Base-by-base conservation (phyloP, 2,329 filamentous ascomycete species). In the Talaromyces sp. region DNA sequence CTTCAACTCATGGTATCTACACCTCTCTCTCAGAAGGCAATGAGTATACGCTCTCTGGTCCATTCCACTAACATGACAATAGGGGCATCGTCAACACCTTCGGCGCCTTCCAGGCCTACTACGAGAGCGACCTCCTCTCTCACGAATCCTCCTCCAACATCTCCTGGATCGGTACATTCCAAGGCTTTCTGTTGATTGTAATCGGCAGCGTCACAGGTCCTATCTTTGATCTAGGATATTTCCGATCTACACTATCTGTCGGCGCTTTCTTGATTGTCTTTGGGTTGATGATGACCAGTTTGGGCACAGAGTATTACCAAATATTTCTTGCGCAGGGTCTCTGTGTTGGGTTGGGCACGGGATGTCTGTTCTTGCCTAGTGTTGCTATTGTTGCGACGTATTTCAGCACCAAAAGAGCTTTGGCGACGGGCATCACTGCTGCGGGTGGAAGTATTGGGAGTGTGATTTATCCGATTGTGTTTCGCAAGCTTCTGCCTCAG, bases 371-470 rank as follows among this genome's bases (percentile, higher is more conserved):
- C 75, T 84, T 87, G 58, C 86, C 89, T 0, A 81, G 84, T 52
- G 81, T 91, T 35, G 85, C 89, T 1, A 84, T 89, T 3, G 78
- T 91, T 1, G 85, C 88, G 4, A 88, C 88, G 9, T 91, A 91
- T 71, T 90, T 90, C 71, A 79, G 79, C 54, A 80, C 79, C 50
- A 83, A 80, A 67, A 80, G 85, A 64, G 82, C 82, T 0, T 75
- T 90, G 27, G 87, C 86, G 2, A 83, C 89, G 43, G 86, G 87
- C 1, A 71, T 89, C 4, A 84, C 85, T 1, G 86, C 87, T 1
- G 83, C 82, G 5, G 88, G 88, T 1, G 85, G 83, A 27, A 84
- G 83, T 3, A 77, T 59, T 10, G 39, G 57, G 2, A 45, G 39
- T 47, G 57, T 24, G 10, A 16, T 59, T 1, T 59, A 59, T 13